Evolutionary conservation across 176 grass and related monocot species (phyloP).

Genomic region (Zizania latifolia): DNA sequence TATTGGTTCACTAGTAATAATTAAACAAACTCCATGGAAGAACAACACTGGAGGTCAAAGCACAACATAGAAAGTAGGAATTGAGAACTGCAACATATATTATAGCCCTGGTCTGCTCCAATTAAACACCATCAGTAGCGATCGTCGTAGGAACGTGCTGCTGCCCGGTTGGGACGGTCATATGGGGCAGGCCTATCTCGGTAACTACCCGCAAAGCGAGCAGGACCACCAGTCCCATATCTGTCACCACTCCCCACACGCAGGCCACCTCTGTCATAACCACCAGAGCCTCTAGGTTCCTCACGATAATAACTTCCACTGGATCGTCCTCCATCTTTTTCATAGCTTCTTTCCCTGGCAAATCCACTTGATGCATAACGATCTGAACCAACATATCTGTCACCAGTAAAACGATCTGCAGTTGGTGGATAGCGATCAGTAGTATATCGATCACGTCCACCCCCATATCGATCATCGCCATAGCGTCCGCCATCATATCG

Average conservation of each 20-base stretch:
- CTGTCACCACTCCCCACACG: conserved; percentile 42
- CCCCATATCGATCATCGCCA: conserved; percentile 49
- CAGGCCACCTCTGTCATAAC: conserved; percentile 58
- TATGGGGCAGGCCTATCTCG: conserved; percentile 62
- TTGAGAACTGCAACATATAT: conserved; percentile 20
- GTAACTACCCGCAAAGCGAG: conserved; percentile 53
- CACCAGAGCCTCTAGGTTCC: conserved; percentile 40
- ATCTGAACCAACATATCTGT: conserved; percentile 71
- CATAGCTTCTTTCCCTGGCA: conserved; percentile 77
- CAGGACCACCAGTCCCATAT: conserved; percentile 47
- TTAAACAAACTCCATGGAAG: conserved; percentile 22
- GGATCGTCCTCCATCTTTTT: conserved; percentile 52
- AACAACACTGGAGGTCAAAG: conserved; percentile 2
- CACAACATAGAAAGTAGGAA: conserved; percentile 15
- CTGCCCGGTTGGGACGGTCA: conserved; percentile 64
- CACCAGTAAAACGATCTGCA: conserved; percentile 69
- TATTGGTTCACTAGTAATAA: conserved; percentile 4
- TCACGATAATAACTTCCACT: conserved; percentile 61
- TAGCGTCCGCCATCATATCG: conserved; percentile 68
- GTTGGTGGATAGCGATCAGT: conserved; percentile 54
- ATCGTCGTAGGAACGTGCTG: conserved; percentile 56
- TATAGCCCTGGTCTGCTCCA: conserved; percentile 9
- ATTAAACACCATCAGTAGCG: conserved; percentile 57
- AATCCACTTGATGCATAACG: conserved; percentile 68
- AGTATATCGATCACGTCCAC: conserved; percentile 55